phyloP scores from a whole-genome alignment of 805 yeast species.

The Priceomyces medius region DNA sequence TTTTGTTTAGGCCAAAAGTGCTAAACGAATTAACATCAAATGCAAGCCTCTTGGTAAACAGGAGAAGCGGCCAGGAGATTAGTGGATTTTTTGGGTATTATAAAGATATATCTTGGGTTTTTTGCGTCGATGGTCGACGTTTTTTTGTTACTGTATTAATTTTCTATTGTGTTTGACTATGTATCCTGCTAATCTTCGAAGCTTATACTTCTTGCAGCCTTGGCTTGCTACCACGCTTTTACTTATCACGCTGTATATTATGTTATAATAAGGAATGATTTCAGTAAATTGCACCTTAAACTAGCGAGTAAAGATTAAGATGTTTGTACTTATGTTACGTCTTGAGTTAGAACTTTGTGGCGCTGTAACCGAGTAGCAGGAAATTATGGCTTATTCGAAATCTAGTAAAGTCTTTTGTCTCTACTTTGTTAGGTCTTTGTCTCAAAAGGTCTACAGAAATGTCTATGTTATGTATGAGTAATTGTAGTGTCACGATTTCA shows the following conservation, averaged over 20 bases:
- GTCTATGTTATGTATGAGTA: conserved; percentile 22
- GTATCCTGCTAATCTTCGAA: conserved; percentile 1
- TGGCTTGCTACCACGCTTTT: conserved; percentile 1
- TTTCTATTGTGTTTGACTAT: background rate
- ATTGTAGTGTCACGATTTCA: conserved; percentile 18
- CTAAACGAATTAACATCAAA: no score
- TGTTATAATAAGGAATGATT: conserved; percentile 5
- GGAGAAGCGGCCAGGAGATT: background rate
- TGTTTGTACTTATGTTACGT: no score
- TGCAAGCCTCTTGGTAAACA: background rate
- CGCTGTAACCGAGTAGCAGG: no score
- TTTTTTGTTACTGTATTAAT: background rate
- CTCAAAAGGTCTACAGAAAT: no score
- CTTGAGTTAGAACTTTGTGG: no score
- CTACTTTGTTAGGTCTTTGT: no score
- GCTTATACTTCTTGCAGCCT: conserved; percentile 1
- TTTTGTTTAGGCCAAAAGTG: conserved; percentile 40
- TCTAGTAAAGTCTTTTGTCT: no score
- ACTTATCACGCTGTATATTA: conserved; percentile 8
- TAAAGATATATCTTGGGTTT: conserved; percentile 1
- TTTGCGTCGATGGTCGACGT: conserved; percentile 1
- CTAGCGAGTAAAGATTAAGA: no score
- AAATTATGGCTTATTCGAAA: no score
- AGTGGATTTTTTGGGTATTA: conserved; percentile 3
- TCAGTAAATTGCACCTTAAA: background rate